Conservation (phyloP, 108 stramenopile genomes). For the Nannochloropsis gaditana region DNA sequence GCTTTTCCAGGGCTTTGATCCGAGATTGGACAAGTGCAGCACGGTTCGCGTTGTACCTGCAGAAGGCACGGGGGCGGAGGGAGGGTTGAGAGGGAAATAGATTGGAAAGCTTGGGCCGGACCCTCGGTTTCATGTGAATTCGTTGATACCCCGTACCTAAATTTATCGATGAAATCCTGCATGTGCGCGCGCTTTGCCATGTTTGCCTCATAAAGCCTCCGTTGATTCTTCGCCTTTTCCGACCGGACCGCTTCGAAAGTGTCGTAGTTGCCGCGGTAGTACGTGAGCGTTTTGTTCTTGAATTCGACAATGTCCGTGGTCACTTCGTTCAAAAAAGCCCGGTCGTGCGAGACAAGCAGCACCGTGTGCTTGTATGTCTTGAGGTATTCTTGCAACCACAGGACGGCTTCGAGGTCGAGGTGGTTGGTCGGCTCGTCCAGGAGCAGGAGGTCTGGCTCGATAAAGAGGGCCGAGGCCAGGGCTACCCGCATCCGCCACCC, state of each 20-base stretch:
- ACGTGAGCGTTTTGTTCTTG: slow-evolving; percentile 61
- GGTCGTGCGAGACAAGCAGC: slow-evolving; percentile 89
- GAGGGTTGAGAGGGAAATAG: background rate
- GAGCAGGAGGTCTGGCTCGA: slow-evolving; percentile 68
- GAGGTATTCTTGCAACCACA: slow-evolving; percentile 82
- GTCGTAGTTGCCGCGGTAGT: slow-evolving; percentile 88
- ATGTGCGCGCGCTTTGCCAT: slow-evolving; percentile 86
- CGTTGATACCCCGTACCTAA: slow-evolving; percentile 42
- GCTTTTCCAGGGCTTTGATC: slow-evolving; percentile 90
- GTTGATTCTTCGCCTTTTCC: slow-evolving; percentile 72
- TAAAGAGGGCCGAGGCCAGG: slow-evolving; percentile 88
- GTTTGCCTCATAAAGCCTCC: slow-evolving; percentile 84
- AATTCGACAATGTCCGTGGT: slow-evolving; percentile 65
- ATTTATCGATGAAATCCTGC: slow-evolving; percentile 98
- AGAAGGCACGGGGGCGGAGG: background rate
- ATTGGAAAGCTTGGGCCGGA: background rate
- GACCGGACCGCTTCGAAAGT: slow-evolving; percentile 75
- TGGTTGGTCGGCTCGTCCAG: slow-evolving; percentile 65
- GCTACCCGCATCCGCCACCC: slow-evolving; percentile 98
- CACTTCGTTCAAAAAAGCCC: slow-evolving; percentile 82
- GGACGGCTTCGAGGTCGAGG: slow-evolving; percentile 86
- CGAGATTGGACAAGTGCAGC: slow-evolving; percentile 86
- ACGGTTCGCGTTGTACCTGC: slow-evolving; percentile 81
- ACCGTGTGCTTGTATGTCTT: slow-evolving; percentile 71
- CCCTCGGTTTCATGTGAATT: background rate